Base-by-base conservation (phyloP, 2,329 filamentous ascomycete species). In the Talaromyces sp. region DNA sequence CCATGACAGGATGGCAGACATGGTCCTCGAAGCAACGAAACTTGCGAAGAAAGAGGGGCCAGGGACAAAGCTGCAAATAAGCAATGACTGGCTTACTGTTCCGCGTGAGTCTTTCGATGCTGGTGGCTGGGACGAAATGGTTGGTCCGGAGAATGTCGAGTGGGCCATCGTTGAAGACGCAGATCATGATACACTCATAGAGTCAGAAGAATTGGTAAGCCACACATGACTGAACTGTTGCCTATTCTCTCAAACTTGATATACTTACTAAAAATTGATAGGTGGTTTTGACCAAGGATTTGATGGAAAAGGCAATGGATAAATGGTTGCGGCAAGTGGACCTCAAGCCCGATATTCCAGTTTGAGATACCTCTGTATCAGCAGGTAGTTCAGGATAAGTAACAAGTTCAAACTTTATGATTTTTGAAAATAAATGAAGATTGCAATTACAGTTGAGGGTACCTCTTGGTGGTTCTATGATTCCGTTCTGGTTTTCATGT, bases 161-260 rank as follows among this genome's bases (percentile, higher is more conserved):
- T 54, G 50, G 50, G 50, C 50, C 27, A 54, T 54, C 35, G 50
- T 54, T 54, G 50, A 54, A 35, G 50, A 54, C 24, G 50, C 50
- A 54, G 50, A 54, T 54, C 50, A 54, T 35, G 50, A 54, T 54
- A 54, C 50, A 54, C 50, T 54, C 50, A 54, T 54, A 54, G 50
- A 54, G 27, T 54, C 50, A 35, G 50, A 54, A 35, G 31, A 54
- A 35, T 35, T 54, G 50, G 50, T 54, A 54, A 19, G 50, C 16
- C 9, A 35, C 27, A 54, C 16, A 54, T 54, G 9, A 33, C 27
- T 54, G 50, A 54, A 35, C 27, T 16, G 16, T 35, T 35, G 27
- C 27, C 4, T 54, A 33, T 33, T 35, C 14, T 54, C 50, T 35
- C 27, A 33, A 54, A 19, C 27, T 33, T 54, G 50, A 54, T 19